Evolutionary conservation across 495 filamentous ascomycete genomes (phyloP).

Genomic region (Aspergillus kassunensis): DNA sequence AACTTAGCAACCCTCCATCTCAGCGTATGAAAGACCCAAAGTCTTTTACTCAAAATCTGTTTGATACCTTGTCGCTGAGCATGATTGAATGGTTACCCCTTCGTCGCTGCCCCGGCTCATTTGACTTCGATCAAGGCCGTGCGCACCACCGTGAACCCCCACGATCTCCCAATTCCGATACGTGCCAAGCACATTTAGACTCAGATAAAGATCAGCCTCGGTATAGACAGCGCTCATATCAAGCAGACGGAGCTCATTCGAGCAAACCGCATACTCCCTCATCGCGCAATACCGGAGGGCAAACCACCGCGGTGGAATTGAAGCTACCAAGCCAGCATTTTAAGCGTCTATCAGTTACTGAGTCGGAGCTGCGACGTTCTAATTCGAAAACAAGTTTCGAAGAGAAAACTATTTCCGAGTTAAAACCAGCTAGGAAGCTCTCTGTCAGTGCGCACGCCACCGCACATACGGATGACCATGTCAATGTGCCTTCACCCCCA

Average conservation of each 20-base stretch:
- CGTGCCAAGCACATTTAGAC: constrained; percentile 6
- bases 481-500: constrained; percentile 38
- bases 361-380: constrained; percentile 37
- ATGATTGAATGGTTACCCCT: constrained; percentile 78
- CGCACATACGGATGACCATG: constrained; percentile 20
- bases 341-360: constrained; percentile 38
- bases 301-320: constrained; percentile 33
- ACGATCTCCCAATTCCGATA: constrained; percentile 15
- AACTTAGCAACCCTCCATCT: constrained; percentile 30
- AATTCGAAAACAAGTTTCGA: constrained; percentile 30
- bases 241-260: constrained; percentile 1
- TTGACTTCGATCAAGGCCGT: constrained; percentile 14
- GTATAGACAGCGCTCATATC: constrained; percentile 10
- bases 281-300: constrained; percentile 22
- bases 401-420: constrained; percentile 29
- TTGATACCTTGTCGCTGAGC: constrained; percentile 69
- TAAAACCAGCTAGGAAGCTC: constrained; percentile 28
- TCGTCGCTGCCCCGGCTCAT: constrained; percentile 27
- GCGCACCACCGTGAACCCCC: neutral
- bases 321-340: constrained; percentile 37
- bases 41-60: constrained; percentile 79
- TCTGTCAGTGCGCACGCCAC: constrained; percentile 26
- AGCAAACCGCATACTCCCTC: constrained; percentile 32
- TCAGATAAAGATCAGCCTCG: constrained; percentile 12
- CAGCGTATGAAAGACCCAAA: constrained; percentile 69